Evolutionary conservation across 106 monocot species (phyloP).

Genomic region (Hemerocallis citrina): DNA sequence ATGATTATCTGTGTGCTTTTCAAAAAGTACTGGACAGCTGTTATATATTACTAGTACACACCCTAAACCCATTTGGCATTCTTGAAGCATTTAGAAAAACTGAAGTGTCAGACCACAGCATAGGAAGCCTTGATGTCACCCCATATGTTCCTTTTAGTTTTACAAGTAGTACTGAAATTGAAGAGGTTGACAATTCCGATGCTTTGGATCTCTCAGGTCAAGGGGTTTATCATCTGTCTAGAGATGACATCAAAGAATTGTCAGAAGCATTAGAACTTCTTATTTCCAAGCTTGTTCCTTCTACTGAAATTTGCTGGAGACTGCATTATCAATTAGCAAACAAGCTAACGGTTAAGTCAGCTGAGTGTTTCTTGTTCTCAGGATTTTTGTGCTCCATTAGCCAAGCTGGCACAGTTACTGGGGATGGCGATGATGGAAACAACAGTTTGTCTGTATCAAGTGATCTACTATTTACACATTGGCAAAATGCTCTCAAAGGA

Average conservation of each 20-base stretch:
- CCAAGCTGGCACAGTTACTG: slow-evolving; percentile 3
- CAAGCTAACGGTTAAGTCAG: slow-evolving; percentile 33
- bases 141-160: slow-evolving; percentile 2
- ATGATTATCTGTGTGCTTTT: slow-evolving; percentile 64
- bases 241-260: slow-evolving; percentile 40
- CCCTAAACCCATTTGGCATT: slow-evolving; percentile 38
- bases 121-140: slow-evolving; percentile 11
- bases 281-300: slow-evolving; percentile 47
- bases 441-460: slow-evolving; percentile 2
- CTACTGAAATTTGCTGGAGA: slow-evolving; percentile 68
- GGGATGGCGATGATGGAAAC: slow-evolving; percentile 6
- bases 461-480: slow-evolving; percentile 23
- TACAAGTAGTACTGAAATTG: slow-evolving; percentile 1
- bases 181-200: slow-evolving; percentile 4
- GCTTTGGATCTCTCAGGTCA: slow-evolving; percentile 1
- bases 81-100: slow-evolving; percentile 9
- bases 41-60: slow-evolving; percentile 27
- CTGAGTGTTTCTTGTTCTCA: slow-evolving; percentile 56
- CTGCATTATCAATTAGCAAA: slow-evolving; percentile 55
- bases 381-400: slow-evolving; percentile 34
- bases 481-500: slow-evolving; percentile 55
- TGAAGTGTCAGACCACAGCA: slow-evolving; percentile 3
- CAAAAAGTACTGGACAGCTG: slow-evolving; percentile 58
- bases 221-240: slow-evolving; percentile 13
- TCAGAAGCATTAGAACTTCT: slow-evolving; percentile 32